Conservation (phyloP, 1,284 basidiomycete species). For the Mycena sp. region DNA sequence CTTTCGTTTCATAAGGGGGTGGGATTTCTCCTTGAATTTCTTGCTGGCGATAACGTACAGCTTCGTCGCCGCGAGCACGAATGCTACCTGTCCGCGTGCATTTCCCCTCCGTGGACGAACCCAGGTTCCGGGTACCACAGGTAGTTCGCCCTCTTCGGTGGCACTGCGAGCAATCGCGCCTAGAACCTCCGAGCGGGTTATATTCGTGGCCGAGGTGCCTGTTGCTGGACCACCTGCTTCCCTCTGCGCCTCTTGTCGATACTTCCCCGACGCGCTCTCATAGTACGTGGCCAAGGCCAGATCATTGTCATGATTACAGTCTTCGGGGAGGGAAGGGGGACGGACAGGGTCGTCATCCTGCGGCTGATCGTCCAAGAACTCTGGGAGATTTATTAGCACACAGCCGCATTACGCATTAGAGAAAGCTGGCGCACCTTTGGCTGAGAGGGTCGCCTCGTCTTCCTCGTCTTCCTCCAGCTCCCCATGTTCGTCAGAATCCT, state of each 20-base stretch:
- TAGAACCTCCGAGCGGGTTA: not conserved
- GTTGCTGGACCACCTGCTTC: not conserved
- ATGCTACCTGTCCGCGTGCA: not conserved
- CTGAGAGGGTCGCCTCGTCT: not conserved
- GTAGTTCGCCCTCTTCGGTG: not conserved
- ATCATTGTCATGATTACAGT: not conserved
- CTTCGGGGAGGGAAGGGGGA: not conserved
- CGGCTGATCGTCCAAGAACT: not conserved
- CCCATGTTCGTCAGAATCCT: not conserved
- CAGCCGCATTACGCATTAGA: not conserved
- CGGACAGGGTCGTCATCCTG: not conserved
- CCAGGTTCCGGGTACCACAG: not conserved
- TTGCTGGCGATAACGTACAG: not conserved
- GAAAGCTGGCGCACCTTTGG: not conserved
- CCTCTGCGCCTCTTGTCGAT: not conserved
- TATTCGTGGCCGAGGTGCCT: not conserved
- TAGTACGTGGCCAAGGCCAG: not conserved
- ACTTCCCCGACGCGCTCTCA: not conserved
- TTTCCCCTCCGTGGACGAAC: not conserved
- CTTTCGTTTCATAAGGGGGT: not conserved
- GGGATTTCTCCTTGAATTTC: not conserved
- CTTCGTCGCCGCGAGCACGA: not conserved
- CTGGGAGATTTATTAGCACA: not conserved
- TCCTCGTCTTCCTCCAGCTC: not conserved
- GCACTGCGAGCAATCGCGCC: not conserved